Conservation (phyloP, 768 basidiomycete species). For the Termitomyces sp. region DNA sequence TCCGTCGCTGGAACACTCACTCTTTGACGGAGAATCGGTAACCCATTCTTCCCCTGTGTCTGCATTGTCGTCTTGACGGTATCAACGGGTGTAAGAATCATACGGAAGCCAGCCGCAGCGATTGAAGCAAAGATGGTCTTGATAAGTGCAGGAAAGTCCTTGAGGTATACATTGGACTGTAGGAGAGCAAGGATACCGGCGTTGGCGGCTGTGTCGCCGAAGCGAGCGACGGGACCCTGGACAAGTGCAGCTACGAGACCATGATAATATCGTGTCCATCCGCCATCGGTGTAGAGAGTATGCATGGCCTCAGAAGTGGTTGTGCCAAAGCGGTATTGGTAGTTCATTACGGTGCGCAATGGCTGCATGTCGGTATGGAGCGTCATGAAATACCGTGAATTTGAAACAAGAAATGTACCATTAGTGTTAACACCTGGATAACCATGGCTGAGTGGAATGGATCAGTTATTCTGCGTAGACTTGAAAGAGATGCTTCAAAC, state of each 20-base stretch:
- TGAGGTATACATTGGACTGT: slow-evolving; percentile 68
- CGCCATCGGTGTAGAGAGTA: slow-evolving; percentile 74
- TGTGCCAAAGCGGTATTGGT: slow-evolving; percentile 88
- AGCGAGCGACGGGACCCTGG: slow-evolving; percentile 79
- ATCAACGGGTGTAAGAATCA: slow-evolving; percentile 90
- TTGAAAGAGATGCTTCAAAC: slow-evolving; percentile 26
- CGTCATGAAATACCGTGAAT: background rate
- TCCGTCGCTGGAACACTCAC: slow-evolving; percentile 29
- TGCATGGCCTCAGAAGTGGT: slow-evolving; percentile 56
- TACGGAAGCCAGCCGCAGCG: slow-evolving; percentile 80
- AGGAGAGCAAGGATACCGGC: slow-evolving; percentile 86
- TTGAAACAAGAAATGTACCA: slow-evolving; percentile 34
- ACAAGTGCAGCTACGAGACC: slow-evolving; percentile 82
- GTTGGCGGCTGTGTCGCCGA: slow-evolving; percentile 95
- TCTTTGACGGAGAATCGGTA: slow-evolving; percentile 58
- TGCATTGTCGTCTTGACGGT: slow-evolving; percentile 95
- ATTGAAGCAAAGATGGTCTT: slow-evolving; percentile 79
- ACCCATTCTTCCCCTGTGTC: slow-evolving; percentile 73
- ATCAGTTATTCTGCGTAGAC: background rate
- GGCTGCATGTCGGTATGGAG: slow-evolving; percentile 40
- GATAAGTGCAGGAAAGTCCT: slow-evolving; percentile 49
- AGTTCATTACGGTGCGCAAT: slow-evolving; percentile 97
- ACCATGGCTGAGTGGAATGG: slow-evolving; percentile 70
- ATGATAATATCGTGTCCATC: slow-evolving; percentile 81
- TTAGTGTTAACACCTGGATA: slow-evolving; percentile 84